phyloP scores from a whole-genome alignment of 768 basidiomycete genomes.

The Floccularia luteovirens region DNA sequence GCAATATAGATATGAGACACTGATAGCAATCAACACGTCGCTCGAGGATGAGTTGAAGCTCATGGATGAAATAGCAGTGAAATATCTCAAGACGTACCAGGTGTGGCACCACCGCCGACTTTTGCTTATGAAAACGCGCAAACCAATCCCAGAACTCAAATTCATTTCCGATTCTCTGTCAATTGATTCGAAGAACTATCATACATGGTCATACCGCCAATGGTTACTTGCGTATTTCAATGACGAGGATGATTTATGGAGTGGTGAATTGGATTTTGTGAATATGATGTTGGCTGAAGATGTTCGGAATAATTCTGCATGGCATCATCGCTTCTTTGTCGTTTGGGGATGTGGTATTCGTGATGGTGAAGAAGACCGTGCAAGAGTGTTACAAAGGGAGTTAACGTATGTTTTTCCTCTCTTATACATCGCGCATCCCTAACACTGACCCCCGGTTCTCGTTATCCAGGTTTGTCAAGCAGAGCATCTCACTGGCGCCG shows the following conservation, averaged over 20 bases:
- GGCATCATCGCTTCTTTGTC: constrained; percentile 93
- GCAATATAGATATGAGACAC: constrained; percentile 92
- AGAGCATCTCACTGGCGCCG: constrained; percentile 77
- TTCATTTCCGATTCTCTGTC: constrained; percentile 73
- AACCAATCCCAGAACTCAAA: constrained; percentile 60
- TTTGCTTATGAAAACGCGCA: constrained; percentile 48
- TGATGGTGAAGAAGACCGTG: constrained; percentile 54
- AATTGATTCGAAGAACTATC: constrained; percentile 92
- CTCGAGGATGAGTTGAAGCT: constrained; percentile 73
- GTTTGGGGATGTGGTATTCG: constrained; percentile 64
- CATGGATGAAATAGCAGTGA: constrained; percentile 83
- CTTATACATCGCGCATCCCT: constrained; percentile 1
- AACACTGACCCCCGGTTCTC: background rate
- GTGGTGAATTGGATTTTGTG: constrained; percentile 65
- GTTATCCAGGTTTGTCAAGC: constrained; percentile 77
- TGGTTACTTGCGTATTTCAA: constrained; percentile 88
- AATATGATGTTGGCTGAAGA: constrained; percentile 67
- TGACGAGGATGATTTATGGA: constrained; percentile 60
- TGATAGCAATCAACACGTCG: constrained; percentile 57
- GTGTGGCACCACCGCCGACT: constrained; percentile 94
- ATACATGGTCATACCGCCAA: constrained; percentile 97
- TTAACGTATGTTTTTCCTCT: constrained; percentile 48
- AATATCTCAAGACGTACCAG: constrained; percentile 92
- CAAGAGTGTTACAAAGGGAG: constrained; percentile 58
- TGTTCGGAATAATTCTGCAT: constrained; percentile 93